Base-by-base conservation (phyloP, 2,329 filamentous ascomycete genomes). In the Penicillium sp. region DNA sequence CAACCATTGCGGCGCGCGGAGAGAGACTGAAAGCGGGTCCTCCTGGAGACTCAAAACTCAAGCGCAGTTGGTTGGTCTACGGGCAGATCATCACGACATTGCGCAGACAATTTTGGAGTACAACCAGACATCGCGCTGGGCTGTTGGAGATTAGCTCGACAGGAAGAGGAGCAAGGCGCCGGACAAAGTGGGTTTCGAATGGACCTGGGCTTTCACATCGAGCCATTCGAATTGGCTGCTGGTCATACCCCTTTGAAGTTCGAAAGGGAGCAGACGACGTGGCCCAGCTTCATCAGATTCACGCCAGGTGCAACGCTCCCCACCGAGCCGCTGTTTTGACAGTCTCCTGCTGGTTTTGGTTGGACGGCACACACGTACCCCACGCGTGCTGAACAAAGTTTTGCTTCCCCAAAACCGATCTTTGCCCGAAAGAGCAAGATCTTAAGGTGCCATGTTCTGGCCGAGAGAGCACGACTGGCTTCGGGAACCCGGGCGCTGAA, bases 71-170 rank as follows among this genome's bases (percentile, higher is more conserved):
- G 49, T 19, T 51, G 53, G 39, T 40, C 13, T 43, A 46, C 52
- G 52, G 54, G 54, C 50, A 51, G 54, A 60, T 62, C 54, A 66
- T 66, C 46, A 59, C 52, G 40, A 55, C n/a, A 37, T 47, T 58
- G 44, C 55, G 62, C 54, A 41, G 40, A 33, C 16, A 39, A 33
- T 56, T 49, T 65, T 60, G 60, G 64, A 50, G 64, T 62, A 58
- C 44, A 55, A 55, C 41, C 43, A 58, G 52, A 43, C 54, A 41
- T 47, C 31, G 41, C 37, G n/a, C 53, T 40, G 59, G 56, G 27
- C 40, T 11, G 37, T 65, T 65, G 62, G 64, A 65, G 63, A 56
- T 65, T 64, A 66, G 64, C 50, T 54, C 14, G 39, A 43, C 39
- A 39, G 33, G 27, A 47, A 51, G 50, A 40, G 46, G 51, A 46